These are phyloP conservation scores for Aureobasidium pullulans DNA, from an alignment of 2,329 filamentous ascomycete genomes.

Conservation along the genomic window DNA sequence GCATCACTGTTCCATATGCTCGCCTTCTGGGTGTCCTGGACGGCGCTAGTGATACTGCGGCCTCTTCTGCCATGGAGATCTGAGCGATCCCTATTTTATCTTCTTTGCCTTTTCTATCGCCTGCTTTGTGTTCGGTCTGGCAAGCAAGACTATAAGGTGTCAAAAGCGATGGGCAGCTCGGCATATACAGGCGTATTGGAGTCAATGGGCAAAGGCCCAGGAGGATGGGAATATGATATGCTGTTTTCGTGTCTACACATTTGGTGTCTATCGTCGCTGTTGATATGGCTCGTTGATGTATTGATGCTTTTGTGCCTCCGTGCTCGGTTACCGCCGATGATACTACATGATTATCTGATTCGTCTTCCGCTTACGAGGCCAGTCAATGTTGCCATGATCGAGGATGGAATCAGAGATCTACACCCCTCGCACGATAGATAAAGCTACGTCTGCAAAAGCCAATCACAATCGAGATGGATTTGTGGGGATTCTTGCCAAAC, in stretches of 20 bases:
- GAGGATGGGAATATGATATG: neutral
- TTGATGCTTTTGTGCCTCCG: neutral
- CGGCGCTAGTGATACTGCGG: constrained; percentile 2
- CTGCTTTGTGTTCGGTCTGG: neutral
- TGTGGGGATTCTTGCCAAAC: neutral
- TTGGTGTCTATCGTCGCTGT: neutral
- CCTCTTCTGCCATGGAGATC: constrained; percentile 8
- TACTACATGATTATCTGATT: neutral
- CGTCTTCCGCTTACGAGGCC: neutral
- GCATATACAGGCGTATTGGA: neutral
- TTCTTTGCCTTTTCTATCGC: neutral
- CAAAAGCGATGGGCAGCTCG: neutral
- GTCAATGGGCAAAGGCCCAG: neutral
- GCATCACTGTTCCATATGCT: constrained; percentile 91
- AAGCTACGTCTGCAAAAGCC: neutral
- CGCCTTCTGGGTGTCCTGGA: constrained; percentile 61
- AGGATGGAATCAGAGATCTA: neutral
- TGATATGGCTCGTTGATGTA: neutral
- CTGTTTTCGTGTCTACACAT: neutral
- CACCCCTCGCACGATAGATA: neutral
- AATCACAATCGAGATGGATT: neutral
- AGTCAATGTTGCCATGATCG: neutral
- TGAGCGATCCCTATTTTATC: neutral
- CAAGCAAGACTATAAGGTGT: neutral
- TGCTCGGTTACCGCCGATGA: neutral